Evolutionary conservation across 805 yeast genomes (phyloP).

Genomic region (Kuraishia piskuri): DNA sequence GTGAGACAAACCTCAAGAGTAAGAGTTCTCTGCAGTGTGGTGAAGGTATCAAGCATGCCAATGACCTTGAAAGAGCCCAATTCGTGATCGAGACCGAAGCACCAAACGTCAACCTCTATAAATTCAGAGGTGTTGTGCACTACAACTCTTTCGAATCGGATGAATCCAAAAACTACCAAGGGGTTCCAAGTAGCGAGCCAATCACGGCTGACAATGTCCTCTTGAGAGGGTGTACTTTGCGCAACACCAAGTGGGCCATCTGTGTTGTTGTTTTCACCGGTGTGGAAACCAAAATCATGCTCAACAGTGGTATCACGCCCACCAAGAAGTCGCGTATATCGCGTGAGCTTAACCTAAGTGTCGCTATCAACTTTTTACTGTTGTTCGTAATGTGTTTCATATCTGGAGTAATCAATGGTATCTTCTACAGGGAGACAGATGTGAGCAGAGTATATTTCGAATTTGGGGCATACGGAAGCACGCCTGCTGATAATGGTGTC

Average conservation of each 20-base stretch:
- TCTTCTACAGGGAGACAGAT: constrained; percentile 35
- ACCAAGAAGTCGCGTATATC: constrained; percentile 61
- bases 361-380: constrained; percentile 50
- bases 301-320: constrained; percentile 74
- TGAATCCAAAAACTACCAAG: constrained; percentile 8
- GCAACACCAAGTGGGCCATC: constrained; percentile 72
- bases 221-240: constrained; percentile 62
- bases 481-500: constrained; percentile 57
- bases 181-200: constrained; percentile 40
- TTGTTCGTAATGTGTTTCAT: constrained; percentile 60
- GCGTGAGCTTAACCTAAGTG: constrained; percentile 58
- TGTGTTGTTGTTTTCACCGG: constrained; percentile 77
- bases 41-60: constrained; percentile 38
- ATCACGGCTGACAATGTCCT: constrained; percentile 53
- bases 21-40: constrained; percentile 49
- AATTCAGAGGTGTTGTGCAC: constrained; percentile 59
- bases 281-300: constrained; percentile 64
- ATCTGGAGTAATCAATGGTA: constrained; percentile 64
- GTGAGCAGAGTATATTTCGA: constrained; percentile 52
- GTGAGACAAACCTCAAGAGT: constrained; percentile 67
- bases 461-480: constrained; percentile 47
- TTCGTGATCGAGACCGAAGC: constrained; percentile 65
- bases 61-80: constrained; percentile 47
- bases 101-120: constrained; percentile 58
- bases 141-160: constrained; percentile 26